These are phyloP conservation scores for Gremmenia infestans DNA, from an alignment of 2,329 filamentous ascomycete genomes.

Conservation along the genomic window DNA sequence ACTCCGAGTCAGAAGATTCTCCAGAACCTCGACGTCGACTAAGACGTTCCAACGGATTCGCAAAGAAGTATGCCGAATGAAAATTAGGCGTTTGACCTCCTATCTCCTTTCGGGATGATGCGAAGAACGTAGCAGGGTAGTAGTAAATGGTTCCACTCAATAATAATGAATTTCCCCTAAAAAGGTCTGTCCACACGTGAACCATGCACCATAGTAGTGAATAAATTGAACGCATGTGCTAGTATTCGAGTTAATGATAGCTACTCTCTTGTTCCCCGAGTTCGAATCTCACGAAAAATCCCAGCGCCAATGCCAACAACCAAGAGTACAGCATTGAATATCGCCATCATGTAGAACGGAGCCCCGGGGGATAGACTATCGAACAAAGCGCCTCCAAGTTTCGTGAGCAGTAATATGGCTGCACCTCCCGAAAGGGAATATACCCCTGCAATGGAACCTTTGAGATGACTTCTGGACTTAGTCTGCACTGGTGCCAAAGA, in stretches of 20 bases:
- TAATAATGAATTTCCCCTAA: neutral
- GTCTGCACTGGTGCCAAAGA: conserved; percentile 14
- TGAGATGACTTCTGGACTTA: conserved; percentile 47
- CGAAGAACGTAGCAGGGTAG: too few species aligned
- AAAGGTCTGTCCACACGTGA: neutral
- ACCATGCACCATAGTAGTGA: neutral
- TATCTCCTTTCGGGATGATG: too few species aligned
- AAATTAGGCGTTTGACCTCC: neutral
- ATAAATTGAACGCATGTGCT: neutral
- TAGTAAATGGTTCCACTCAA: neutral
- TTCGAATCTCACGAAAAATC: conserved; percentile 24
- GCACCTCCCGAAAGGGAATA: conserved; percentile 88
- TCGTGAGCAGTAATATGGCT: conserved; percentile 86
- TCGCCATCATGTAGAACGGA: conserved; percentile 92
- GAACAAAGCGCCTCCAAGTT: conserved; percentile 82
- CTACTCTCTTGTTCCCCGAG: conserved; percentile 4
- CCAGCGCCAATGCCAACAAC: conserved; percentile 35
- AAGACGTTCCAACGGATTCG: neutral
- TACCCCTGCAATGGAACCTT: conserved; percentile 90
- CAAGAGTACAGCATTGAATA: conserved; percentile 74
- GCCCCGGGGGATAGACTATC: conserved; percentile 68
- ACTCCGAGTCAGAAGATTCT: neutral
- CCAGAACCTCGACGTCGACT: neutral
- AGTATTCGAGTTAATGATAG: neutral
- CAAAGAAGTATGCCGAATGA: neutral